A percentile compares a stretch with the other conserved stretches of the same genome.
Evolutionary conservation across 2,329 filamentous ascomycete species (phyloP).

Genomic region (Chalara sp.): DNA sequence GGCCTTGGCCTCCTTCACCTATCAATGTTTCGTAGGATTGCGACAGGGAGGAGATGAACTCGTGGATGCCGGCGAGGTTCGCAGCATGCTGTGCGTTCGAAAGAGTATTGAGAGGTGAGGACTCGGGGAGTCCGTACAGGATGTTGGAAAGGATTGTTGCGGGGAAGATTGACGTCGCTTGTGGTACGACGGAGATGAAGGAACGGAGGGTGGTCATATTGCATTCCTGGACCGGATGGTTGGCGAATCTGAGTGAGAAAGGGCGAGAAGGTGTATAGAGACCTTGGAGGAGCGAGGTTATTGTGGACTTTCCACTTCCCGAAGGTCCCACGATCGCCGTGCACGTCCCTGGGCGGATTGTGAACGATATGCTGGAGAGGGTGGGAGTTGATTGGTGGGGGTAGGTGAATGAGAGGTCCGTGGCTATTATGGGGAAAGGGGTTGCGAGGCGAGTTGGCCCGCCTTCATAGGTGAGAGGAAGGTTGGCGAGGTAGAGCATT

Average conservation of each 20-base stretch:
- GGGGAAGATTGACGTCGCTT: conserved; percentile 71
- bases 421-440: conserved; percentile 44
- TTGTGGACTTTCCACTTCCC: conserved; percentile 86
- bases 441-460: conserved; percentile 42
- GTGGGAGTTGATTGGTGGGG: conserved; percentile 49
- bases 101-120: conserved; percentile 41
- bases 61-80: conserved; percentile 56
- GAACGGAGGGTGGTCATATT: conserved; percentile 54
- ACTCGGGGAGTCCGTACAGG: conserved; percentile 60
- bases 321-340: conserved; percentile 78
- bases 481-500: conserved; percentile 61
- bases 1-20: conserved; percentile 65
- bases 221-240: conserved; percentile 48
- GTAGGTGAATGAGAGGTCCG: conserved; percentile 64
- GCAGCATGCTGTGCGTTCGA: conserved; percentile 42
- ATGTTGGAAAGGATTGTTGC: conserved; percentile 75
- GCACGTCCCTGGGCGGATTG: conserved; percentile 54
- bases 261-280: conserved; percentile 43
- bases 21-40: conserved; percentile 65
- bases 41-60: conserved; percentile 68
- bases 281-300: conserved; percentile 67
- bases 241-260: conserved; percentile 44
- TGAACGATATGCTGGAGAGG: conserved; percentile 59
- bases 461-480: conserved; percentile 37
- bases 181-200: conserved; percentile 61